These are phyloP conservation scores for Fonsecaea pedrosoi DNA, from an alignment of 2,329 filamentous ascomycete genomes.

Conservation along the genomic window DNA sequence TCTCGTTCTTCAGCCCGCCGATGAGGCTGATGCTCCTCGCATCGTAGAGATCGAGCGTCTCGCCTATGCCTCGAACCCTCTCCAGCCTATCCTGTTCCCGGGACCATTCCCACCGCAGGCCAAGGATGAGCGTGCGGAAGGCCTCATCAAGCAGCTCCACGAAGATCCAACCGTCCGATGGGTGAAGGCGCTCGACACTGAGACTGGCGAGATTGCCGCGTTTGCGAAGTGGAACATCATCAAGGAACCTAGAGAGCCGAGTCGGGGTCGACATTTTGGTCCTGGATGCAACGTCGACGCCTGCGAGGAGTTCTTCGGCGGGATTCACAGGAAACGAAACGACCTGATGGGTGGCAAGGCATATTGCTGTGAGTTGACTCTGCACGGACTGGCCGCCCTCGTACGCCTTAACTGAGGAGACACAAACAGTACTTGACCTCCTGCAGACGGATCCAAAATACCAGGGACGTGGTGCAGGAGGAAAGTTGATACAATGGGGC, in stretches of 20 bases:
- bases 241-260: conserved; percentile 8
- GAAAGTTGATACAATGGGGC: conserved; percentile 53
- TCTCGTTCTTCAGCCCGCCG: conserved; percentile 25
- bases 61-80: conserved; percentile 35
- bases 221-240: conserved; percentile 58
- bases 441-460: conserved; percentile 43
- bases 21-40: conserved; percentile 28
- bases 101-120: conserved; percentile 38
- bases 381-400: neutral
- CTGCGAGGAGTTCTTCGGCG: conserved; percentile 56
- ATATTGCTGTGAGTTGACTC: conserved; percentile 51
- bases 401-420: conserved; percentile 38
- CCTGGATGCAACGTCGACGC: conserved; percentile 54
- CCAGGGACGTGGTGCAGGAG: conserved; percentile 54
- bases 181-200: conserved; percentile 56
- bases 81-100: conserved; percentile 39
- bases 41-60: conserved; percentile 29
- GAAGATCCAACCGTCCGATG: conserved; percentile 53
- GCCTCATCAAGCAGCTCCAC: conserved; percentile 46
- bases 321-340: conserved; percentile 52
- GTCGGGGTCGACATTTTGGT: conserved; percentile 42
- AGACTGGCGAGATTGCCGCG: conserved; percentile 53
- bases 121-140: conserved; percentile 50
- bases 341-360: conserved; percentile 50
- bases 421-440: conserved; percentile 55